phyloP scores from a whole-genome alignment of 345 rosid genomes.

The Bruguiera sexangula region DNA sequence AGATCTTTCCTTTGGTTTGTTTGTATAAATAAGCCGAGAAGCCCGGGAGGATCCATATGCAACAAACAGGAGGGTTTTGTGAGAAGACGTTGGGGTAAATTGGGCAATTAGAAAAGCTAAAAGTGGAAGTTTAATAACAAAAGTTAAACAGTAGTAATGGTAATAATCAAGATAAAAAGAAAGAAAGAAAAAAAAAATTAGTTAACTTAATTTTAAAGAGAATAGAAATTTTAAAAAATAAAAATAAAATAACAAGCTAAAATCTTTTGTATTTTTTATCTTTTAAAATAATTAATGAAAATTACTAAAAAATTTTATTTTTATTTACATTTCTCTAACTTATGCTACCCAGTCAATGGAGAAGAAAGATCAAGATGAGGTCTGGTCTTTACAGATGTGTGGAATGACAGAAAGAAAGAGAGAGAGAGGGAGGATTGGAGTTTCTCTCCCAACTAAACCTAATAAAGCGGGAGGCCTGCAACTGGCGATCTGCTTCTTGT shows the following conservation, averaged over 20 bases:
- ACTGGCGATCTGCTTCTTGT: slow-evolving; percentile 29
- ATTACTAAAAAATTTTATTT: too few species aligned
- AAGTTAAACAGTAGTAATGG: background rate
- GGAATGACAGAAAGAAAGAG: slow-evolving; percentile 29
- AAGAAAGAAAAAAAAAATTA: too few species aligned
- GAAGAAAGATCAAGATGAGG: background rate
- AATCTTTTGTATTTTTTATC: too few species aligned
- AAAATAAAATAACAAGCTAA: too few species aligned
- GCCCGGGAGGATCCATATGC: background rate
- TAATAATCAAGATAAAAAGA: too few species aligned
- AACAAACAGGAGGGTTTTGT: background rate
- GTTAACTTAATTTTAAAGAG: too few species aligned
- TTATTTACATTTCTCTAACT: too few species aligned
- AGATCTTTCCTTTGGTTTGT: slow-evolving; percentile 10
- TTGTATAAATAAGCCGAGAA: slow-evolving; percentile 6
- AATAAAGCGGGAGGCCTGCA: slow-evolving; percentile 19
- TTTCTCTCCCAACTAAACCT: slow-evolving; percentile 16
- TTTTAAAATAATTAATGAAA: too few species aligned
- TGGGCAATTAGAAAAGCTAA: slow-evolving; percentile 8
- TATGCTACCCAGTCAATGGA: too few species aligned
- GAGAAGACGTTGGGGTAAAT: slow-evolving; percentile 11
- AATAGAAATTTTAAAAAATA: too few species aligned
- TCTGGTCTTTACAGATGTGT: slow-evolving; percentile 3
- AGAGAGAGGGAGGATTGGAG: slow-evolving; percentile 8
- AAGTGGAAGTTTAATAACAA: background rate